A percentile compares a stretch with the other conserved stretches of the same genome.
phyloP scores from a whole-genome alignment of 306 rosid species.

The Dryas octopetala region DNA sequence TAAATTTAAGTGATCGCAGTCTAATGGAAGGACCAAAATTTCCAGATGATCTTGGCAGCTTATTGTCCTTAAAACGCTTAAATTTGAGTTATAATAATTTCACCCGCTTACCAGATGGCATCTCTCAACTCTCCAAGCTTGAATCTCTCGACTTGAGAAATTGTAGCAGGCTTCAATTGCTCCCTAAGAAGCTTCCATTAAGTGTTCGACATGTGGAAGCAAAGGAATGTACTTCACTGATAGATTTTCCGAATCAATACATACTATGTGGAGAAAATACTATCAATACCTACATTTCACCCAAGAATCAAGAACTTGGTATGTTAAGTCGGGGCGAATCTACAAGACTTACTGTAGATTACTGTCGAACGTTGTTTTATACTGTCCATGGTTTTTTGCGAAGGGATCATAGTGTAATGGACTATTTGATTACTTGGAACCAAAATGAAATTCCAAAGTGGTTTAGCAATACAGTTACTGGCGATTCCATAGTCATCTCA shows the following conservation, averaged over 20 bases:
- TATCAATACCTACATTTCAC: not conserved
- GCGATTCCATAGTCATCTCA: too few species aligned
- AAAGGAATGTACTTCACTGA: slow-evolving; percentile 15
- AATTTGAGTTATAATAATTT: slow-evolving; percentile 16
- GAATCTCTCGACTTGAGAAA: slow-evolving; percentile 8
- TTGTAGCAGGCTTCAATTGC: slow-evolving; percentile 9
- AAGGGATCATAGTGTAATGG: too few species aligned
- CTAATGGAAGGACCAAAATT: slow-evolving; percentile 19
- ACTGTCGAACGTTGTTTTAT: too few species aligned
- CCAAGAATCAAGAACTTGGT: not conserved
- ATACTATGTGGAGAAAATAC: not conserved
- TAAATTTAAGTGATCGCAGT: slow-evolving; percentile 23
- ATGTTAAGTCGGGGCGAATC: too few species aligned
- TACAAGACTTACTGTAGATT: too few species aligned
- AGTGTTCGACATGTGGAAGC: slow-evolving; percentile 10
- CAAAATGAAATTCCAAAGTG: too few species aligned
- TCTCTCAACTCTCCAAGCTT: slow-evolving; percentile 18
- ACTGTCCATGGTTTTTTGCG: too few species aligned
- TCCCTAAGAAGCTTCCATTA: slow-evolving; percentile 19
- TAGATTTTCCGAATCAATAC: not conserved
- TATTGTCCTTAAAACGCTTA: slow-evolving; percentile 1
- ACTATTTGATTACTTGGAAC: too few species aligned
- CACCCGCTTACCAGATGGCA: slow-evolving; percentile 8
- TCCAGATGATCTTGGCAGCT: slow-evolving; percentile 16
- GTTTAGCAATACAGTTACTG: too few species aligned